These are phyloP conservation scores for Sparassis latifolia DNA, from an alignment of 1,284 basidiomycete genomes.

Conservation along the genomic window DNA sequence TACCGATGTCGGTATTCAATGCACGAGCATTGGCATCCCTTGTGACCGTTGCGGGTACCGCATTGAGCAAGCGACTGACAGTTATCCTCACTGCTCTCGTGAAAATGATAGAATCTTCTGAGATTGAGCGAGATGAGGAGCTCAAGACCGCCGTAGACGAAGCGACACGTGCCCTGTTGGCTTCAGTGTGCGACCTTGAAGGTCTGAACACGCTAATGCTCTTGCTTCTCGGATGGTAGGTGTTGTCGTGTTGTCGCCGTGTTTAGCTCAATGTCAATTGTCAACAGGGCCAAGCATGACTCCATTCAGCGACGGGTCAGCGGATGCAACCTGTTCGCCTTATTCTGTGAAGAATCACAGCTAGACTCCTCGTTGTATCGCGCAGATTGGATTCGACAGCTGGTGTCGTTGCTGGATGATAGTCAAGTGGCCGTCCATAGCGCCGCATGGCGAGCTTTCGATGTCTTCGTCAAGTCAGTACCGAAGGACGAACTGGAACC, in stretches of 20 bases:
- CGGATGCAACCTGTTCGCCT: conserved; percentile 71
- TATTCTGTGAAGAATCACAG: conserved; percentile 78
- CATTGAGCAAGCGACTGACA: conserved; percentile 79
- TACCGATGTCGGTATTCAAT: conserved; percentile 94
- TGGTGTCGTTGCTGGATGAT: conserved; percentile 86
- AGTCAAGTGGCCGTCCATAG: conserved; percentile 68
- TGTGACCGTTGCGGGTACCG: conserved; percentile 89
- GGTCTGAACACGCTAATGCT: conserved; percentile 88
- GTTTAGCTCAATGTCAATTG: conserved; percentile 3
- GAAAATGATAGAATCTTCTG: conserved; percentile 51
- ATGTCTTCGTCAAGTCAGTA: conserved; percentile 85
- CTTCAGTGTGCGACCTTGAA: conserved; percentile 77
- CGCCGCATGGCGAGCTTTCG: conserved; percentile 81
- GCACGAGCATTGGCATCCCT: conserved; percentile 88
- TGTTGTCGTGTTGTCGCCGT: conserved; percentile 2
- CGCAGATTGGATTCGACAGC: conserved; percentile 93
- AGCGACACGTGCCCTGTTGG: conserved; percentile 68
- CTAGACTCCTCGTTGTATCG: conserved; percentile 81
- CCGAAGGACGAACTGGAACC: conserved; percentile 92
- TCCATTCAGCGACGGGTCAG: conserved; percentile 68
- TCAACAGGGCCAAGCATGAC: conserved; percentile 70
- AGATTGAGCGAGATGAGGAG: conserved; percentile 65
- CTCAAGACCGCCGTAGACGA: conserved; percentile 68
- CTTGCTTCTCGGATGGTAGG: conserved; percentile 82
- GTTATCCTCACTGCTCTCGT: conserved; percentile 75